Evolutionary conservation across 2,329 filamentous ascomycete genomes (phyloP).

Genomic region (Coniochaeta sp.): DNA sequence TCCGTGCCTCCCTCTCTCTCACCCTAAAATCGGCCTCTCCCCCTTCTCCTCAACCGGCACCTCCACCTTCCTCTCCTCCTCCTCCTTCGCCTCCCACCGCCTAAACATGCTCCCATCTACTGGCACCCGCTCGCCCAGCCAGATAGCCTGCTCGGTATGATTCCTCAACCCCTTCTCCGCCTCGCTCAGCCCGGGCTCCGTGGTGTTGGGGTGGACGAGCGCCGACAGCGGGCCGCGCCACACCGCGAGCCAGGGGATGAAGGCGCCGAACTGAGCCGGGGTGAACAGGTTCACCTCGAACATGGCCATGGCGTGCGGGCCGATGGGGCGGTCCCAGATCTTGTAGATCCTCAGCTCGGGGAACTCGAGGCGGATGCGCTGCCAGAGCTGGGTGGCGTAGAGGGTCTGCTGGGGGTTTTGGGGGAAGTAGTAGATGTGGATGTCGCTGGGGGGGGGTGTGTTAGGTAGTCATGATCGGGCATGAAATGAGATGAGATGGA

Average conservation of each 20-base stretch:
- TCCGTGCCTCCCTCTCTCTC: neutral
- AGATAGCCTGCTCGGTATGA: constrained; percentile 63
- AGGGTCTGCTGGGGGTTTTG: constrained; percentile 52
- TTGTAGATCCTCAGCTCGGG: constrained; percentile 78
- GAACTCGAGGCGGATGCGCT: constrained; percentile 76
- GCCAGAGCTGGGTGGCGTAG: constrained; percentile 67
- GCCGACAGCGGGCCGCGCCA: constrained; percentile 74
- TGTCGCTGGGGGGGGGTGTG: no score
- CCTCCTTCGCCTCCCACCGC: constrained; percentile 10
- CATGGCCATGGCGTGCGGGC: constrained; percentile 80
- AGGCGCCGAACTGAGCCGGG: constrained; percentile 82
- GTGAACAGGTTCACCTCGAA: constrained; percentile 89
- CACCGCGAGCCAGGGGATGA: constrained; percentile 77
- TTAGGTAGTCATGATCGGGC: no score
- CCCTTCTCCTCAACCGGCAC: neutral
- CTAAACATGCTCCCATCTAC: constrained; percentile 49
- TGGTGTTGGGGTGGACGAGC: constrained; percentile 77
- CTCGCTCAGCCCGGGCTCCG: constrained; percentile 28
- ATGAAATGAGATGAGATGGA: no score
- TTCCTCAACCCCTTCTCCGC: constrained; percentile 37
- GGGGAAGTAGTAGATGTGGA: constrained; percentile 79
- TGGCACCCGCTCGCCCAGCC: constrained; percentile 63
- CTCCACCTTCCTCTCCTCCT: neutral
- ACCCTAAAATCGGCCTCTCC: neutral
- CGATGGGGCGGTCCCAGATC: constrained; percentile 70